Base-by-base conservation (phyloP, 352 stramenopile species). In the Pythium brachiatum region DNA sequence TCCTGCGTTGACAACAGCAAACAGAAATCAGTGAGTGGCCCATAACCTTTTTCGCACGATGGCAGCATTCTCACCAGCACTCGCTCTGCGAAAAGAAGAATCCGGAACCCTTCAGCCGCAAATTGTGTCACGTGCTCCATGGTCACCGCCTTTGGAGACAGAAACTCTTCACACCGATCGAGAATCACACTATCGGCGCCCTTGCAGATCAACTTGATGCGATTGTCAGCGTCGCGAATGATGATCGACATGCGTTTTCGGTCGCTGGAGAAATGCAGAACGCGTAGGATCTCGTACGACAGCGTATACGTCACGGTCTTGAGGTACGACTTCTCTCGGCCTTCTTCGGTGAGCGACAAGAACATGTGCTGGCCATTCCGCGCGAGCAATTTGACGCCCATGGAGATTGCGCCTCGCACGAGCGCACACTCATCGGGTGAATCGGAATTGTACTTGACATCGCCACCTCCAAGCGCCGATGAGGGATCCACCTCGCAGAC, bases 401-500 rank as follows among this genome's bases (percentile, higher is more conserved):
- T 89, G 2, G 65, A 50, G 27, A 78, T 73, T 0, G 87, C 91
- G 2, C 86, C 91, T 18, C 84, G 69, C 0, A 98, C 94, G 0
- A 98, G 75, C 7, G 94, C 94, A 34, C 88, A 88, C 63, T 98
- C 94, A 61, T 98, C 94, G 0, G 94, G 94, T 7, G 89, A 97
- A 57, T 96, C 89, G 3, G 94, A 94, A 59, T 96, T 95, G 68
- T 97, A 97, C 15, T 66, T 65, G 15, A 94, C 64, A 8, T 74
- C 72, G 34, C 70, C 72, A 11, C 62, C 74, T 6, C 41, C 66
- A 12, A 57, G 25, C 3, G 32, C 53, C 6, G 57, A 39, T 0
- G 52, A 59, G 36, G 68, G 43, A 32, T 85, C 74, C 18, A 74
- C 62, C 62, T 90, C 79, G 18, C 81, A 89, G 6, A 99, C 92